These are phyloP conservation scores for grape (Vitis vinifera) DNA, from an alignment of 164 flowering plant species.

Conservation along the genomic window ASM3070453v1 NC_081807.1:541501-542000, in stretches of 20 bases:
- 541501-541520: not conserved
- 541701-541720: conserved; percentile 10
- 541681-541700: conserved; percentile 1
- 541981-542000: conserved; percentile 28
- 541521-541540: conserved; percentile 1
- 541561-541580: conserved; percentile 8
- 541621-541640: conserved; percentile 11
- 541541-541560: conserved; percentile 6
- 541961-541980: conserved; percentile 28
- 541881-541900: conserved; percentile 34
- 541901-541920: conserved; percentile 16
- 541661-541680: conserved; percentile 11
- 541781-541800: conserved; percentile 17
- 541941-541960: conserved; percentile 25
- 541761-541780: conserved; percentile 32
- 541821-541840: conserved; percentile 45
- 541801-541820: conserved; percentile 60
- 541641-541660: conserved; percentile 6
- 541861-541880: conserved; percentile 29
- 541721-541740: conserved; percentile 19
- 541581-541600: conserved; percentile 8
- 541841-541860: conserved; percentile 18
- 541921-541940: conserved; percentile 18
- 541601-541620: conserved; percentile 1
- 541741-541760: conserved; percentile 18